phyloP scores from a whole-genome alignment of 257 asterid genomes.

The Hygrophila difformis region DNA sequence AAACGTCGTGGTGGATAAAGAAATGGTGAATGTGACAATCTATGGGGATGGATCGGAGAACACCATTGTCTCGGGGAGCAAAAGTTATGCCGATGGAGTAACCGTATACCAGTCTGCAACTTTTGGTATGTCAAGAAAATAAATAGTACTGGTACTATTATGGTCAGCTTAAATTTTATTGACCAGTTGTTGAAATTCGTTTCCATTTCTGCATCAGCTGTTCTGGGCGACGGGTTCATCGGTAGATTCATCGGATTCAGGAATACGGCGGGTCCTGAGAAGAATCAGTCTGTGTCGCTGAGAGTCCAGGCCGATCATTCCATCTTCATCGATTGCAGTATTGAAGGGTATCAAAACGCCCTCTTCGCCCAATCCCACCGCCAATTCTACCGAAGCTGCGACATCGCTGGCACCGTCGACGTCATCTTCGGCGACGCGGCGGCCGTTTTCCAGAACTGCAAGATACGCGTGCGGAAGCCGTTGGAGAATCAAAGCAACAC shows the following conservation, averaged over 20 bases:
- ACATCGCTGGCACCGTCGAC: constrained; percentile 47
- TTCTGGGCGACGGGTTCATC: constrained; percentile 44
- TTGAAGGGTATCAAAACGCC: constrained; percentile 47
- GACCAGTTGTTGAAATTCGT: too few species aligned
- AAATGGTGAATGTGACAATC: constrained; percentile 40
- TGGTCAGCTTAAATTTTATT: too few species aligned
- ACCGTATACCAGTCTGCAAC: constrained; percentile 49
- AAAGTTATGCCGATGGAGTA: constrained; percentile 43
- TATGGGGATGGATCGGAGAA: constrained; percentile 63
- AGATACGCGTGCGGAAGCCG: constrained; percentile 35
- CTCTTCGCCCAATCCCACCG: constrained; percentile 38
- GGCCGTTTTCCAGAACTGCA: constrained; percentile 47
- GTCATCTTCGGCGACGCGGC: constrained; percentile 60
- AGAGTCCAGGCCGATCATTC: constrained; percentile 41
- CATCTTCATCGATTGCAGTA: constrained; percentile 41
- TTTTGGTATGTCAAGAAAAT: constrained; percentile 41
- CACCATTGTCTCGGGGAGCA: constrained; percentile 39
- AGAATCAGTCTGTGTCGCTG: constrained; percentile 59
- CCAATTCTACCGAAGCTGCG: constrained; percentile 49
- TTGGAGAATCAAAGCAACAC: constrained; percentile 32
- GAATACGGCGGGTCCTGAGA: constrained; percentile 63
- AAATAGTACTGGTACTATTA: too few species aligned
- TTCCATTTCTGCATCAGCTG: too few species aligned
- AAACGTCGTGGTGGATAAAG: constrained; percentile 33
- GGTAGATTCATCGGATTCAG: constrained; percentile 51